Percentiles rank a stretch among this genome's conserved stretches.
Conservation (phyloP, 257 asterid genomes). For the Penstemon newberryi region DNA sequence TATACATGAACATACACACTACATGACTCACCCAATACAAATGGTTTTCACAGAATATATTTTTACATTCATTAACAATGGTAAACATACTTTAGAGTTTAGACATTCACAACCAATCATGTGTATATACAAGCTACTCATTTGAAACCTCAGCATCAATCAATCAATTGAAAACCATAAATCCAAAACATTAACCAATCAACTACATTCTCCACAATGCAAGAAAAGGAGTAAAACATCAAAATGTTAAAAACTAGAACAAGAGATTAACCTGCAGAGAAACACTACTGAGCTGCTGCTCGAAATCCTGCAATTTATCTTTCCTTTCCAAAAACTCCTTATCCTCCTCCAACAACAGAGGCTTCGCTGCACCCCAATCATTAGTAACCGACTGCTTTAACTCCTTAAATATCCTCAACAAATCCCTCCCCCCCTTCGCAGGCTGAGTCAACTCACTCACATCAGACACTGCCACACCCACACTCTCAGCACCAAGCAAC, state of each 20-base stretch:
- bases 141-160: background rate
- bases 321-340: conserved; percentile 77
- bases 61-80: conserved; percentile 15
- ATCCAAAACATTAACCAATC: conserved; percentile 12
- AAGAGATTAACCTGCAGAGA: conserved; percentile 78
- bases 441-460: conserved; percentile 58
- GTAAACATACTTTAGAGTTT: conserved; percentile 1
- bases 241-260: conserved; percentile 10
- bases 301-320: conserved; percentile 68
- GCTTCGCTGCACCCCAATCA: conserved; percentile 89
- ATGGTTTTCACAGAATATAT: background rate
- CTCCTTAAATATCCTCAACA: conserved; percentile 79
- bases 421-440: conserved; percentile 78
- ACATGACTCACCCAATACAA: conserved; percentile 5
- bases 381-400: conserved; percentile 81
- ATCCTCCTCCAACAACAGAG: conserved; percentile 75
- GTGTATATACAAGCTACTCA: background rate
- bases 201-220: background rate
- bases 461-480: conserved; percentile 37
- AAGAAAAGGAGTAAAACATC: background rate
- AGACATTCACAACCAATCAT: conserved; percentile 4
- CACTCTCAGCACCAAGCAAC: conserved; percentile 47
- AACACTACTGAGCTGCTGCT: conserved; percentile 81
- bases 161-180: conserved; percentile 3
- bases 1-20: too few relatives aligned